Conservation (phyloP, 192 early-diverging fungal genomes). For the Coemansia sp. region DNA sequence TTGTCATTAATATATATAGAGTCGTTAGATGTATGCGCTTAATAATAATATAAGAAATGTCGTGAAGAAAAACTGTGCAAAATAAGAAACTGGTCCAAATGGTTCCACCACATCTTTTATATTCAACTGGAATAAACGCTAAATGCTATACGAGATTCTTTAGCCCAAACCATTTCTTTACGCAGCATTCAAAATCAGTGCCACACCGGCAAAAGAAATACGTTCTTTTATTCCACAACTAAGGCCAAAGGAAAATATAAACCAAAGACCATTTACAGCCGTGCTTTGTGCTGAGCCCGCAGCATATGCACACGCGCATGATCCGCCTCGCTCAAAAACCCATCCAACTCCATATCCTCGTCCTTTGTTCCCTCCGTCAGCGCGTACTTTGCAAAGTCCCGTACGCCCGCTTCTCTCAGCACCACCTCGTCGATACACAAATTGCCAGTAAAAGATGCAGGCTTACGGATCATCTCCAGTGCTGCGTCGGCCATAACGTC, state of each 20-base stretch:
- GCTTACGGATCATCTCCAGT: slow-evolving; percentile 56
- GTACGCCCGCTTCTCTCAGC: slow-evolving; percentile 67
- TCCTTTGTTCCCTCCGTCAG: slow-evolving; percentile 54
- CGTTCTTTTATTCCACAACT: background rate
- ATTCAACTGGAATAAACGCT: too few species aligned
- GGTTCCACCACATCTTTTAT: too few species aligned
- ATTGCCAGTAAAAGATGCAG: slow-evolving; percentile 61
- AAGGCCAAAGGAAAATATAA: background rate
- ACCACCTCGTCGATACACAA: slow-evolving; percentile 78
- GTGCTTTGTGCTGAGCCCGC: slow-evolving; percentile 24
- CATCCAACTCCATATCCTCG: slow-evolving; percentile 62
- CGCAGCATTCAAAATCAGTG: too few species aligned
- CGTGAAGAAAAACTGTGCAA: too few species aligned
- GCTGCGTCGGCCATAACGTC: slow-evolving; percentile 84
- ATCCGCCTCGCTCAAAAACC: slow-evolving; percentile 58
- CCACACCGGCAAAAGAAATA: background rate
- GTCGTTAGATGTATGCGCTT: too few species aligned
- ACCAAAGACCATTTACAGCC: background rate
- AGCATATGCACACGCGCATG: slow-evolving; percentile 42
- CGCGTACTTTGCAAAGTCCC: slow-evolving; percentile 69
- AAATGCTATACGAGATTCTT: too few species aligned
- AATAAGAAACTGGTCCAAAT: too few species aligned
- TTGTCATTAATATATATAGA: too few species aligned
- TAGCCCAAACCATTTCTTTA: too few species aligned
- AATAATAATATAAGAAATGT: too few species aligned